phyloP scores from a whole-genome alignment of 805 yeast genomes.

The Saccharomyces jurei region DNA sequence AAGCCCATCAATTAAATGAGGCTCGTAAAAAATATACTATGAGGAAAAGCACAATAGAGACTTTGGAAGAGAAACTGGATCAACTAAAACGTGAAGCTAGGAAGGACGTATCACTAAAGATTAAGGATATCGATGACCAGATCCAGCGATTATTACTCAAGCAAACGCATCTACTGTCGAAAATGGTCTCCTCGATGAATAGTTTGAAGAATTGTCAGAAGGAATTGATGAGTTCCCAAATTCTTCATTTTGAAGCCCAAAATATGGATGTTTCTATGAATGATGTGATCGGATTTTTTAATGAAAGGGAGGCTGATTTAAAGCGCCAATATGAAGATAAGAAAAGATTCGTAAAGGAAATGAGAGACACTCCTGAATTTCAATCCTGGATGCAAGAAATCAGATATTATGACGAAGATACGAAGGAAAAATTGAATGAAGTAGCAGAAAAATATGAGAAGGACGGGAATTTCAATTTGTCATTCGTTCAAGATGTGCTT shows the following conservation, averaged over 20 bases:
- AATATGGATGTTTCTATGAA: conserved; percentile 32
- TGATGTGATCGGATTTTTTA: conserved; percentile 25
- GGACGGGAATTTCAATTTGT: conserved; percentile 33
- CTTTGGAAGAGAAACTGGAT: conserved; percentile 27
- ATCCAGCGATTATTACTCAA: conserved; percentile 14
- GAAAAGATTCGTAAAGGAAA: conserved; percentile 23
- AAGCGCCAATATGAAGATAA: conserved; percentile 22
- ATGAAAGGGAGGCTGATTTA: conserved; percentile 23
- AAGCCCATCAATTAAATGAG: conserved; percentile 12
- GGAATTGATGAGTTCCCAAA: conserved; percentile 21
- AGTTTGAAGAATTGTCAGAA: conserved; percentile 23
- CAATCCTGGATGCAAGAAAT: conserved; percentile 25
- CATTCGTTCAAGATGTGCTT: conserved; percentile 34
- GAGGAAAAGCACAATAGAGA: conserved; percentile 21
- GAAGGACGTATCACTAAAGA: conserved; percentile 36
- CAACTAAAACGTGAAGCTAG: conserved; percentile 33
- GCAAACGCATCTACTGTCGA: conserved; percentile 20
- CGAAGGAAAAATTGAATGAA: conserved; percentile 32
- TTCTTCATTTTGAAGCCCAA: conserved; percentile 32
- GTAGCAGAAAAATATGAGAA: conserved; percentile 35
- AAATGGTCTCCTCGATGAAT: conserved; percentile 15
- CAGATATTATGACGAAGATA: conserved; percentile 33
- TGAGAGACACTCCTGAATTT: conserved; percentile 22
- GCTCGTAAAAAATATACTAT: conserved; percentile 16
- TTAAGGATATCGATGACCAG: conserved; percentile 28